These are phyloP conservation scores for Candida ulmi DNA, from an alignment of 805 yeast species.

Conservation along the genomic window DNA sequence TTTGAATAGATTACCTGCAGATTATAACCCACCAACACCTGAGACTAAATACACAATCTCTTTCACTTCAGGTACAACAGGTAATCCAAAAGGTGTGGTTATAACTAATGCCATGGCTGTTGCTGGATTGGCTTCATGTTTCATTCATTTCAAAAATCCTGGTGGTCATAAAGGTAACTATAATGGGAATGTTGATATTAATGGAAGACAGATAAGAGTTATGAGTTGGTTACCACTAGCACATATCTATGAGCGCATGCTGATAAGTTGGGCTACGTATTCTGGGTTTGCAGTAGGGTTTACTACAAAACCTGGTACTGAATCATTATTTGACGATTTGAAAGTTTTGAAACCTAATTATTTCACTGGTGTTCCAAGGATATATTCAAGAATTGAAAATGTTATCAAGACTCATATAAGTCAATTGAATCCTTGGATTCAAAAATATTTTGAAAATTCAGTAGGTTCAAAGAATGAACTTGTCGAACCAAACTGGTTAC, in stretches of 20 bases:
- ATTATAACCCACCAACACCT: conserved; percentile 27
- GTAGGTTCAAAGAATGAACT: conserved; percentile 6
- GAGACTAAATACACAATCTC: conserved; percentile 45
- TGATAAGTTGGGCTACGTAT: conserved; percentile 24
- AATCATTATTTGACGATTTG: conserved; percentile 45
- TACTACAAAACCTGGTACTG: conserved; percentile 38
- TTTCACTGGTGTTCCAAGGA: conserved; percentile 51
- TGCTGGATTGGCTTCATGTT: conserved; percentile 30
- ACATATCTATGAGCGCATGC: conserved; percentile 52
- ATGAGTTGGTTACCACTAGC: conserved; percentile 49
- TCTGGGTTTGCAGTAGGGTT: conserved; percentile 40
- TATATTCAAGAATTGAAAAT: conserved; percentile 48
- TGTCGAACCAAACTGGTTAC: conserved; percentile 7
- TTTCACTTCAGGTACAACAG: conserved; percentile 65
- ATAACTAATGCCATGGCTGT: conserved; percentile 39
- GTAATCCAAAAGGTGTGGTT: conserved; percentile 57
- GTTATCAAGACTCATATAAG: conserved; percentile 29
- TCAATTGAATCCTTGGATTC: conserved; percentile 7
- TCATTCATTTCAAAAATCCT: conserved; percentile 6
- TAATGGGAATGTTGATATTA: conserved; percentile 11
- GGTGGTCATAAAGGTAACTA: conserved; percentile 3
- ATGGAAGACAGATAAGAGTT: conserved; percentile 24
- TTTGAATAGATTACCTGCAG: conserved; percentile 28
- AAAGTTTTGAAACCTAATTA: conserved; percentile 39
- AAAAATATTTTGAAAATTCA: conserved; percentile 12